phyloP scores from a whole-genome alignment of 2,329 filamentous ascomycete genomes.

The Verticillium albo-atrum region DNA sequence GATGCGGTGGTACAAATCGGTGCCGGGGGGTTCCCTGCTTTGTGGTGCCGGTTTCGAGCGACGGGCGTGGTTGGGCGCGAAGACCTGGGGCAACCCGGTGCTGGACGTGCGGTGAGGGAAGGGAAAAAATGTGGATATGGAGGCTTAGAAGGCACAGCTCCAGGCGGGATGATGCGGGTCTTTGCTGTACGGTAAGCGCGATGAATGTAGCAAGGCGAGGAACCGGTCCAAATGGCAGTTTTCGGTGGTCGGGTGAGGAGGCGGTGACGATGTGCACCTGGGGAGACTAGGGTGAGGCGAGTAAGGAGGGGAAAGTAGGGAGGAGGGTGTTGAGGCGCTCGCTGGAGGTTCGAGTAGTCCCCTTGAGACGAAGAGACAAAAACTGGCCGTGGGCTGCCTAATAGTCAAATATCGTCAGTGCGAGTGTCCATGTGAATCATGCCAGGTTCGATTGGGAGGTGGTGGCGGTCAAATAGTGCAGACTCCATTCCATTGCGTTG shows the following conservation, averaged over 20 bases:
- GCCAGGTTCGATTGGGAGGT: background rate
- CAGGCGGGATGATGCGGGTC: background rate
- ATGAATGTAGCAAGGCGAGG: background rate
- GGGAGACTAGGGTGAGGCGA: background rate
- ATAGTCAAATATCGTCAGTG: background rate
- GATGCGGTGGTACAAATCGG: background rate
- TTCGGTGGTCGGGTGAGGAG: background rate
- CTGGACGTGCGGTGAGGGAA: background rate
- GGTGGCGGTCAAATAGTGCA: background rate
- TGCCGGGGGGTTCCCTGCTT: conserved; percentile 11
- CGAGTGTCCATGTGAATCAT: background rate
- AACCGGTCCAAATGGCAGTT: background rate
- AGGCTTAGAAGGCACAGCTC: background rate
- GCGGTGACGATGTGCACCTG: background rate
- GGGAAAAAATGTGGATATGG: conserved; percentile 6
- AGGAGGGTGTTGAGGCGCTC: background rate
- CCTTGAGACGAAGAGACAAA: background rate
- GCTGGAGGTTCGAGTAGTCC: background rate
- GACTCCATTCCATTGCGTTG: background rate
- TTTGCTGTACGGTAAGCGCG: background rate
- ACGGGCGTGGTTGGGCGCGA: conserved; percentile 14
- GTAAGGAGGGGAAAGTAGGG: background rate
- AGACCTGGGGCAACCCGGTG: conserved; percentile 13
- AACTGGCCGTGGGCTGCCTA: background rate
- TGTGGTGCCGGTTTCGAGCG: conserved; percentile 6